Base-by-base conservation (phyloP, 352 stramenopile genomes). In the Elongisporangium senticosum region DNA sequence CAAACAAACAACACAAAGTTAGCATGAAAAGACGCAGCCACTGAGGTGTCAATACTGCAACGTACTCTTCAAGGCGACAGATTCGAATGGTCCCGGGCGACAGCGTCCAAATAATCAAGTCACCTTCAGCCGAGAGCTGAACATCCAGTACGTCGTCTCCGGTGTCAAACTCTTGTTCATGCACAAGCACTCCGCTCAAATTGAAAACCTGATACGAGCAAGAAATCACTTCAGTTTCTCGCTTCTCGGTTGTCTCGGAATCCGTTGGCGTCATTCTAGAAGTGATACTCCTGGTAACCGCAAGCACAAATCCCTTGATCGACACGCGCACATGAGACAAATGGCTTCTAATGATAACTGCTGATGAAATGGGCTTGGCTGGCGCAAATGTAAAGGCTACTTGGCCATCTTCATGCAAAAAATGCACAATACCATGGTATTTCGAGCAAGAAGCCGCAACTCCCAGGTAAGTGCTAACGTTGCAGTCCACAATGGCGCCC, bases 1-100 rank as follows among this genome's bases (percentile, higher is more conserved):
- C 21, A 54, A n/a, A 63, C 58, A 70, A 48, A 49, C 4, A 56
- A 26, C n/a, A 4, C 19, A 7, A 24, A 33, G 22, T 61, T 43
- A 71, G 21, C 21, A 22, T 33, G 50, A 2, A 10, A 8, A 10
- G 56, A 10, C 28, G 24, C n/a, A 21, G 1, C 3, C 21, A 26
- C 5, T 5, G 2, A 26, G 5, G 5, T 26, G 23, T 26, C 23
- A 13, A 24, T 14, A 52, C 39, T 58, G 7, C 7, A 19, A 84
- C 83, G 43, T 82, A 95, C 86, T 95, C 86, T 56, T 93, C 83
- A 7, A 90, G 70, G 48, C 83, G 83, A 49, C 75, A 95, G 51
- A 93, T 73, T 26, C 84, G 74, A 15, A 93, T 65, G 3, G 72
- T 71, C 2, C 67, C 64, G 0, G 72, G 56, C 1, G 67, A 55